phyloP scores from a whole-genome alignment of 164 flowering plant genomes.

The Piper longum region DNA sequence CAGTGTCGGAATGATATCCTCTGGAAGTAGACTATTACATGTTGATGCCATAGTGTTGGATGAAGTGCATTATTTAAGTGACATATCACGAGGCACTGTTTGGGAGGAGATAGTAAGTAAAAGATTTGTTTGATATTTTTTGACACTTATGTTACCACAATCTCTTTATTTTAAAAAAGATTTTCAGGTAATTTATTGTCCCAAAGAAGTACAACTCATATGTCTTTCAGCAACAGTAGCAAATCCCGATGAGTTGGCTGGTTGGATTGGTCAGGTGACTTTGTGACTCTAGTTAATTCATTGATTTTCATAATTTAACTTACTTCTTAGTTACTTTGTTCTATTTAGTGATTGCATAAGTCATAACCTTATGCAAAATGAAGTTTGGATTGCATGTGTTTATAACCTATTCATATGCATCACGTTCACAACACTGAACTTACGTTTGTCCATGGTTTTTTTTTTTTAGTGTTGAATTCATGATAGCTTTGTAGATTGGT shows the following conservation, averaged over 20 bases:
- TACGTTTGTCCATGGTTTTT: background rate
- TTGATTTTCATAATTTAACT: too few relatives aligned
- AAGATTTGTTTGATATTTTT: background rate
- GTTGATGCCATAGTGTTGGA: conserved; percentile 92
- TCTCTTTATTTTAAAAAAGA: background rate
- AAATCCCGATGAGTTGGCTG: conserved; percentile 91
- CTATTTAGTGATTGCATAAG: too few relatives aligned
- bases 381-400: too few relatives aligned
- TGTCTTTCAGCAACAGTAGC: conserved; percentile 95
- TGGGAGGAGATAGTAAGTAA: conserved; percentile 92
- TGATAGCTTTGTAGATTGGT: too few relatives aligned
- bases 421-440: background rate
- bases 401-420: too few relatives aligned
- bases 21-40: conserved; percentile 56
- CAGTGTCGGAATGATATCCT: conserved; percentile 75
- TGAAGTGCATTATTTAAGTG: conserved; percentile 95
- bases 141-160: background rate
- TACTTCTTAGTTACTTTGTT: too few relatives aligned
- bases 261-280: conserved; percentile 87
- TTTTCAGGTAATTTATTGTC: conserved; percentile 85
- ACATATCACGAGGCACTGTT: conserved; percentile 92
- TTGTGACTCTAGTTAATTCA: background rate
- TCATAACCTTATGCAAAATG: too few relatives aligned
- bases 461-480: too few relatives aligned
- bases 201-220: conserved; percentile 86